Percentiles rank a stretch among this genome's conserved stretches.
Conservation (phyloP, 306 rosid genomes). For the Canavalia ensiformis region DNA sequence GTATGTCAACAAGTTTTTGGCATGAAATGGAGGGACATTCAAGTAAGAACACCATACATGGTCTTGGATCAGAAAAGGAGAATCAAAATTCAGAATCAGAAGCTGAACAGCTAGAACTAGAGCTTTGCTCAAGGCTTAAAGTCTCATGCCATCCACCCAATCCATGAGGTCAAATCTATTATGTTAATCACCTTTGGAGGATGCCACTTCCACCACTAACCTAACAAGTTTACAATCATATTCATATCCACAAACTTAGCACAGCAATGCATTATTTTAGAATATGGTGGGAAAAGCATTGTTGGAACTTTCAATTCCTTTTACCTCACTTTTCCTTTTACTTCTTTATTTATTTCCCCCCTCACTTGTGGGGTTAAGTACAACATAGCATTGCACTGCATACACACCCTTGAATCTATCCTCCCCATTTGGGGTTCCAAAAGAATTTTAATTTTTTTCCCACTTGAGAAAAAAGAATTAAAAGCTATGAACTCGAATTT, state of each 20-base stretch:
- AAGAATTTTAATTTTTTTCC: slow-evolving; percentile 12
- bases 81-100: slow-evolving; percentile 14
- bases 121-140: slow-evolving; percentile 39
- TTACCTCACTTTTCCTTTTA: slow-evolving; percentile 37
- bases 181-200: slow-evolving; percentile 42
- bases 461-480: neutral
- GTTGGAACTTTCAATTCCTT: slow-evolving; percentile 65
- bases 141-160: slow-evolving; percentile 33
- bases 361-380: slow-evolving; percentile 49
- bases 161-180: slow-evolving; percentile 40
- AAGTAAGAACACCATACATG: slow-evolving; percentile 21
- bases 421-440: slow-evolving; percentile 39
- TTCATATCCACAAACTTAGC: slow-evolving; percentile 30
- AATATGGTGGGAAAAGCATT: slow-evolving; percentile 50
- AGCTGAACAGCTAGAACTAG: neutral
- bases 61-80: slow-evolving; percentile 22
- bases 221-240: neutral
- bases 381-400: slow-evolving; percentile 44
- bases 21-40: slow-evolving; percentile 7
- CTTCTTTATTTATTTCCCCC: neutral
- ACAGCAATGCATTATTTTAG: slow-evolving; percentile 53
- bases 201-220: slow-evolving; percentile 41
- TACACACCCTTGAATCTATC: slow-evolving; percentile 35
- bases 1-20: neutral
- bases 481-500: neutral